Evolutionary conservation across 2,329 filamentous ascomycete genomes (phyloP), one percentile per base, ranked within the genome.

Genomic region (Monosporascus ibericus): DNA sequence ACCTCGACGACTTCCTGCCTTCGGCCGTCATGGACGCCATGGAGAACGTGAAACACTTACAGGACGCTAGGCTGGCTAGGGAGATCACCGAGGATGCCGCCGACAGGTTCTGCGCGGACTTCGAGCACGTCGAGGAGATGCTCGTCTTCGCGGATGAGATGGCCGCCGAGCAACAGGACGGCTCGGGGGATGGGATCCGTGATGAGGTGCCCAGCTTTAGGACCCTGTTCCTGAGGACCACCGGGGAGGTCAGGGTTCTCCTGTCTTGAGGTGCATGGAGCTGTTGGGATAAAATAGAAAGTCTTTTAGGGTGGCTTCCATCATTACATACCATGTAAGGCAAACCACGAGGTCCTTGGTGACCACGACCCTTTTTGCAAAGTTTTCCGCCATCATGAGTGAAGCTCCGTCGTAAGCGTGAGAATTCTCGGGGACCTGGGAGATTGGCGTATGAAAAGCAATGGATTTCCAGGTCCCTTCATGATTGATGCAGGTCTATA

Each of bases 21-120:
- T 95, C 90, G 1, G 94, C 92, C 3, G 78, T 96, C 30, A 92
- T 96, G 77, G 94, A 99, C 66, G 92, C 92, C 3, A 84, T 89
- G 61, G 88, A 94, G 48, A 89, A 90, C 55, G 70, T 97, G 25
- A 86, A 86, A 58, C 76, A 82, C 42, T 72, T 99, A 1, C 84
- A 87, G 56, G 88, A 89, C 62, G 81, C 87, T 1, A 78, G 77
- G 11, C 72, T 95, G 52, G 86, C 87, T 15, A 82, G 89, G 47
- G 77, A 85, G 47, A 81, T 96, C 48, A 94, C 90, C 0, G 89
- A 95, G 61, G 82, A 88, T 58, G 92, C 92, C 0, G 88, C 91
- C 1, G 85, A 90, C 60, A 79, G 75, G 50, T 99, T 99, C 71
- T 95, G 91, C 60, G 78, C 80, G 34, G 88, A 94, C 62, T 99